phyloP scores from a whole-genome alignment of 371 early-diverging fungal species.

The Mortierella sp. region DNA sequence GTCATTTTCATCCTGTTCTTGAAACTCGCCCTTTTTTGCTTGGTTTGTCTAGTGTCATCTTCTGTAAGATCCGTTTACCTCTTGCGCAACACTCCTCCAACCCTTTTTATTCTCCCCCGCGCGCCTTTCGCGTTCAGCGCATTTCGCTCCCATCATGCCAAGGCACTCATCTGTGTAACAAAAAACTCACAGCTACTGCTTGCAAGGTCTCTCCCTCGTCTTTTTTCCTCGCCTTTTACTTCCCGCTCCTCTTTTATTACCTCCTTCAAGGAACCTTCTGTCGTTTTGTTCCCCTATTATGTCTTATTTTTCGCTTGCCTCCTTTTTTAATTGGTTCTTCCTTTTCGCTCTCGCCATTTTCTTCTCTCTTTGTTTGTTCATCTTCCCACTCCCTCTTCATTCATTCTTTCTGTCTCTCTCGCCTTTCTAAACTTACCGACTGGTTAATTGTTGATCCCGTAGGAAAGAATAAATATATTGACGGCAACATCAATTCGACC shows the following conservation, averaged over 20 bases:
- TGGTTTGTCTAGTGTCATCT: neutral
- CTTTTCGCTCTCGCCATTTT: neutral
- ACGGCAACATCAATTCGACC: neutral
- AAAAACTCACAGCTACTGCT: neutral
- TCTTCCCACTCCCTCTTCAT: neutral
- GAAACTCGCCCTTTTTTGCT: neutral
- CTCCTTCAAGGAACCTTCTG: neutral
- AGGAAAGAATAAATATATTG: neutral
- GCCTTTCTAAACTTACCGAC: neutral
- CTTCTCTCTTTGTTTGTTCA: neutral
- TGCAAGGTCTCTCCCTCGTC: neutral
- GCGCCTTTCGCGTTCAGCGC: neutral
- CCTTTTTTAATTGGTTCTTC: neutral
- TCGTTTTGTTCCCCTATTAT: neutral
- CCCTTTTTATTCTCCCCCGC: neutral
- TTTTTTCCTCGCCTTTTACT: neutral
- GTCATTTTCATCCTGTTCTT: neutral
- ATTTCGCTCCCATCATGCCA: neutral
- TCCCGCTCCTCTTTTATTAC: neutral
- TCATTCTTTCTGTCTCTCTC: neutral
- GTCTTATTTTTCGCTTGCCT: constrained; percentile 2
- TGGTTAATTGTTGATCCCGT: constrained; percentile 2
- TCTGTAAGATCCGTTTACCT: neutral
- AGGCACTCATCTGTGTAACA: neutral
- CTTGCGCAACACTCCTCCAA: neutral